Conservation (phyloP, 371 early-diverging fungal species). For the Actinomucor elegans region DNA sequence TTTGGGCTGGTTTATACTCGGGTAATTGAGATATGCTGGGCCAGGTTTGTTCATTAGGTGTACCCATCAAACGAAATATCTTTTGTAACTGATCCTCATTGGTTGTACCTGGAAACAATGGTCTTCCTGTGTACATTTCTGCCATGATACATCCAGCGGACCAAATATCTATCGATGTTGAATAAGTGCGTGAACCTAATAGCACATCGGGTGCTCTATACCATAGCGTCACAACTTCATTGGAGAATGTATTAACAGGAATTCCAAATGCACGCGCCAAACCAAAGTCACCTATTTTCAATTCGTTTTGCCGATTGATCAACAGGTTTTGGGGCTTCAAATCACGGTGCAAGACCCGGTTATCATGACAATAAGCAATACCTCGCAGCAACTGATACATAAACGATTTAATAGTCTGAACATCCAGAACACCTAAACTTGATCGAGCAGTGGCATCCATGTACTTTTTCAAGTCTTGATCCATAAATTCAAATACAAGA, state of each 20-base stretch:
- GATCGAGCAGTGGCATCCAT: conserved; percentile 71
- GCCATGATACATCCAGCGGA: conserved; percentile 98
- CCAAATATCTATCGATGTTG: conserved; percentile 99
- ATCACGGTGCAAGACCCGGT: conserved; percentile 96
- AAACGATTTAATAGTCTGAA: conserved; percentile 70
- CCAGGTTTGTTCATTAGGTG: conserved; percentile 86
- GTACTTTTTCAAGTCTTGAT: conserved; percentile 96
- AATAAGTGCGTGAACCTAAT: conserved; percentile 93
- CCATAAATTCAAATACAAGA: conserved; percentile 99
- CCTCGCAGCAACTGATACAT: conserved; percentile 91
- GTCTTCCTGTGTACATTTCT: conserved; percentile 92
- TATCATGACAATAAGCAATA: conserved; percentile 93
- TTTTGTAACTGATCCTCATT: conserved; percentile 88
- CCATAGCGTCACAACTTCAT: conserved; percentile 98
- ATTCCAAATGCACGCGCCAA: conserved; percentile 96
- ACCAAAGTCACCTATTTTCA: conserved; percentile 95
- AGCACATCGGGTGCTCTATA: conserved; percentile 97
- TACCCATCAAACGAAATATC: conserved; percentile 90
- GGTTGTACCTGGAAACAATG: conserved; percentile 95
- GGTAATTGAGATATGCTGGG: conserved; percentile 85
- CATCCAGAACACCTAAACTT: conserved; percentile 64
- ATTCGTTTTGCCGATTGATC: conserved; percentile 82
- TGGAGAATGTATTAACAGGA: conserved; percentile 95
- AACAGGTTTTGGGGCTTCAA: conserved; percentile 96
- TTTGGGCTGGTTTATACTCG: conserved; percentile 83